A percentile compares a stretch with the other conserved stretches of the same genome.
phyloP scores from a whole-genome alignment of 1,284 basidiomycete genomes.

The Rhodofomes roseus region DNA sequence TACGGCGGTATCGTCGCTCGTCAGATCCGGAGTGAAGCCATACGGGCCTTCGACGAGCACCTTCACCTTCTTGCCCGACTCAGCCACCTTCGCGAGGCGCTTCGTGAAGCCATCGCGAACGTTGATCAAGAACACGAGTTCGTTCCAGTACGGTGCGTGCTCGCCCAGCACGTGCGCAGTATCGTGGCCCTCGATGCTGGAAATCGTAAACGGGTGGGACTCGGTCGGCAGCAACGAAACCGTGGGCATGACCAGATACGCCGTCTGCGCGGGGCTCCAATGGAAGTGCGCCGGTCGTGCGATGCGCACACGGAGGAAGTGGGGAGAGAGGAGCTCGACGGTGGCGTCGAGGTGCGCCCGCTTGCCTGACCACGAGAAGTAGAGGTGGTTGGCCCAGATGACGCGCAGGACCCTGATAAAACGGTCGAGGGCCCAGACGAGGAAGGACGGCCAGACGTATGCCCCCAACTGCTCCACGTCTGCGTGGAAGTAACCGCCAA shows the following conservation, averaged over 20 bases:
- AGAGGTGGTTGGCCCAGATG: constrained; percentile 47
- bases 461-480: constrained; percentile 14
- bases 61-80: constrained; percentile 28
- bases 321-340: constrained; percentile 43
- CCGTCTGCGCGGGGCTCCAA: constrained; percentile 51
- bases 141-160: constrained; percentile 28
- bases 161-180: constrained; percentile 9
- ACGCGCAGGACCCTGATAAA: constrained; percentile 48
- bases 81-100: constrained; percentile 34
- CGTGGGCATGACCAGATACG: constrained; percentile 41
- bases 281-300: constrained; percentile 36
- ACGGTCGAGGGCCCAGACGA: constrained; percentile 67
- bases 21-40: constrained; percentile 41
- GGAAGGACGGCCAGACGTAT: constrained; percentile 54
- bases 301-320: constrained; percentile 50
- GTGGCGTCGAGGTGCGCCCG: constrained; percentile 33
- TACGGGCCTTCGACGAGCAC: constrained; percentile 55
- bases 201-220: constrained; percentile 55
- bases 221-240: constrained; percentile 42
- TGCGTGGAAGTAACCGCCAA: constrained; percentile 34
- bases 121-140: constrained; percentile 49
- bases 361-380: constrained; percentile 27
- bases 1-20: constrained; percentile 40
- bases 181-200: constrained; percentile 34
- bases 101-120: constrained; percentile 48